A percentile compares a stretch with the other conserved stretches of the same genome.
Conservation (phyloP, 495 filamentous ascomycete species). For the Annulohypoxylon bovei region DNA sequence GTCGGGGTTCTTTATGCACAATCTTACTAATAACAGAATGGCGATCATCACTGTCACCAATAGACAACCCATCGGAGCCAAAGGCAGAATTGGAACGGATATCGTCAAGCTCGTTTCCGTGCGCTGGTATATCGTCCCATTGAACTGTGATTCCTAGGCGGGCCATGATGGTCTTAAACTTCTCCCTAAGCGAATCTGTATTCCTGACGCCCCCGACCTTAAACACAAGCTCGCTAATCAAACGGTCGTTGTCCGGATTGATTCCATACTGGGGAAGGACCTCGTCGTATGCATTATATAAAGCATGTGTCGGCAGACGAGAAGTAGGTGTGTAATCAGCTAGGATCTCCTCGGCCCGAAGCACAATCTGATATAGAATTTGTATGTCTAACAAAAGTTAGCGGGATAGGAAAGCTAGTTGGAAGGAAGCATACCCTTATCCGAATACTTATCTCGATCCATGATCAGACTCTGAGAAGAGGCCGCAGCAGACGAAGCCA, state of each 20-base stretch:
- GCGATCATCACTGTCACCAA: constrained; percentile 9
- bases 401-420: constrained; percentile 7
- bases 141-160: constrained; percentile 75
- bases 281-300: constrained; percentile 82
- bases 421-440: constrained; percentile 65
- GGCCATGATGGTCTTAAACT: constrained; percentile 71
- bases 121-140: constrained; percentile 50
- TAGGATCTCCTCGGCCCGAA: constrained; percentile 69
- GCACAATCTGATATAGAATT: constrained; percentile 80
- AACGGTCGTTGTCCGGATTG: constrained; percentile 74
- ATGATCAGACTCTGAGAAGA: constrained; percentile 7
- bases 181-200: constrained; percentile 64
- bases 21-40: constrained; percentile 2
- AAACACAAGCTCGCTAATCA: constrained; percentile 81
- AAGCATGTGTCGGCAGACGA: constrained; percentile 75
- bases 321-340: constrained; percentile 65
- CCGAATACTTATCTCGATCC: constrained; percentile 58
- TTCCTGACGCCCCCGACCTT: constrained; percentile 71
- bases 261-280: constrained; percentile 73
- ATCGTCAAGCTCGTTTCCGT: constrained; percentile 33
- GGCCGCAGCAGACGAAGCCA: constrained; percentile 16
- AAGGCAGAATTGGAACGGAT: neutral
- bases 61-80: constrained; percentile 18
- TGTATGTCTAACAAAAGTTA: constrained; percentile 70
- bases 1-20: neutral